These are phyloP conservation scores for Quercus rubra DNA, from an alignment of 306 rosid genomes.

Conservation along the genomic window DNA sequence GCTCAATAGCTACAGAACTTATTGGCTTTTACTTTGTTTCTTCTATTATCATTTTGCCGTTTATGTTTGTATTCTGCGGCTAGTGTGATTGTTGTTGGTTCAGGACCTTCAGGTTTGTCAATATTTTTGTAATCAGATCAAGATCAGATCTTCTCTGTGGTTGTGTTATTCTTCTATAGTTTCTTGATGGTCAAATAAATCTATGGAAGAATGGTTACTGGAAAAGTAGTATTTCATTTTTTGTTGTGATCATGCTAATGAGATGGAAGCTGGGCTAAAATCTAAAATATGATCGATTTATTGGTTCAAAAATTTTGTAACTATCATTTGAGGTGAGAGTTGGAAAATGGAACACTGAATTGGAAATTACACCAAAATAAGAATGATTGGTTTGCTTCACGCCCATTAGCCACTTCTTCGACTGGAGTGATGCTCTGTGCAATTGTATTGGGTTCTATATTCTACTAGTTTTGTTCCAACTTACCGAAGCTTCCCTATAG, in stretches of 20 bases:
- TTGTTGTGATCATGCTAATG: neutral
- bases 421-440: no score
- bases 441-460: no score
- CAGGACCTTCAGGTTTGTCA: slow-evolving; percentile 54
- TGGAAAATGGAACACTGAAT: no score
- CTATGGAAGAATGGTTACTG: neutral
- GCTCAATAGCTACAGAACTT: slow-evolving; percentile 18
- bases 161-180: slow-evolving; percentile 49
- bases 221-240: neutral
- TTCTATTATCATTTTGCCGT: slow-evolving; percentile 29
- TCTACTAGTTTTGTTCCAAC: no score
- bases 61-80: slow-evolving; percentile 73
- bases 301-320: no score
- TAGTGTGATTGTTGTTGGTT: slow-evolving; percentile 73
- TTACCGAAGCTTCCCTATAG: no score
- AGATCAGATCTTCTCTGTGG: slow-evolving; percentile 48
- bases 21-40: slow-evolving; percentile 26
- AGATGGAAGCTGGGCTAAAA: neutral
- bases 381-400: no score
- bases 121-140: slow-evolving; percentile 69
- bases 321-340: no score
- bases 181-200: slow-evolving; percentile 30
- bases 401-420: no score
- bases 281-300: no score
- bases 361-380: no score